Evolutionary conservation across 225 moss, liverwort and hornwort genomes (phyloP), one percentile per base, ranked within the genome.

Genomic region (Marchantia polymorpha): DNA sequence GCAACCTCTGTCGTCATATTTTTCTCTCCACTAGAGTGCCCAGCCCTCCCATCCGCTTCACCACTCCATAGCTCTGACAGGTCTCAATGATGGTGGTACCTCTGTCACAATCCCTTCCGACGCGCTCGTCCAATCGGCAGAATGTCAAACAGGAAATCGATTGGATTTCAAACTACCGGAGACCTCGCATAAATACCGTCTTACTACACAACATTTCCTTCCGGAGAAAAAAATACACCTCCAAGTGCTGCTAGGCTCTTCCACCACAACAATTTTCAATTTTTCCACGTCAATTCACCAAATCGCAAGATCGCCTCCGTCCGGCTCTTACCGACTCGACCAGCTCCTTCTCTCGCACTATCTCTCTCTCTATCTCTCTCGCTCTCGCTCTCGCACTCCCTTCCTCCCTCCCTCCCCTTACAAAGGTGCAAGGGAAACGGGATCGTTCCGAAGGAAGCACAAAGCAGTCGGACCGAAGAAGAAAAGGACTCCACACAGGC

Each of bases 51-150:
- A 78, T 69, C 68, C 68, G 78, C 69, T 73, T 73, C 68, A 78
- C 67, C 67, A 78, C 78, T 78, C 78, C 69, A 55, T 63, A 52
- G 64, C 67, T 78, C 78, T 69, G 78, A 8, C 52, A 78, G 53
- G 54, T 68, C 78, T 69, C 78, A 78, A 69, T 78, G 78, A 69
- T 39, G 39, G 69, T 69, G 78, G 69, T 78, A 78, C 78, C 78
- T 68, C 78, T 78, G 49, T 78, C 65, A 61, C 77, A 64, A 27
- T 67, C 67, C 69, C 29, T 30, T 20, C 78, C 8, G 55, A 49
- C 31, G 69, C 54, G 29, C 51, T 8, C 54, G 53, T 73, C 73
- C 73, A 73, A 12, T 25, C 53, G 54, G 54, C 52, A 52, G 69
- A 49, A 29, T 39, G 19, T 13, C 8, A 52, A 22, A 25, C 52